Conservation (phyloP, 192 early-diverging fungal genomes). For the Linnemannia exigua region DNA sequence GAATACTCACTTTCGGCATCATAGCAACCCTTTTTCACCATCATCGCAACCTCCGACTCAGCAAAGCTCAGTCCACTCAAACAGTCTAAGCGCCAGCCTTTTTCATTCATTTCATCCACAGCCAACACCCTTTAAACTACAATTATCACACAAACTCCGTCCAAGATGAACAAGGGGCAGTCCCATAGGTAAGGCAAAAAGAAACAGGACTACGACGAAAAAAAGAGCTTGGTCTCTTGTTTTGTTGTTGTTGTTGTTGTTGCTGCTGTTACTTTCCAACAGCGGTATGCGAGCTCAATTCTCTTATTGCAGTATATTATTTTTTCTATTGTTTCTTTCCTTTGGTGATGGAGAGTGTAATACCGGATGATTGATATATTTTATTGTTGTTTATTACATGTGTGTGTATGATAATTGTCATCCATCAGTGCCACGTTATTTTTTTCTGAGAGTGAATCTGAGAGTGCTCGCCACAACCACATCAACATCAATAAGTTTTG, state of each 20-base stretch:
- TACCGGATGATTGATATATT: neutral
- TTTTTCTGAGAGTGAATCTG: neutral
- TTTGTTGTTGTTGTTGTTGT: neutral
- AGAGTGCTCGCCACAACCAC: neutral
- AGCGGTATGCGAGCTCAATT: too few relatives aligned
- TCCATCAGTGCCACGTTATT: slow-evolving; percentile 23
- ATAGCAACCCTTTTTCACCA: neutral
- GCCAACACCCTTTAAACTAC: neutral
- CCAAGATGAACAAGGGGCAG: slow-evolving; percentile 2
- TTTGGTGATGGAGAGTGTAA: neutral
- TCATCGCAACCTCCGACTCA: neutral
- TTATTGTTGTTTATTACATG: neutral
- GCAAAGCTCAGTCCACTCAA: neutral
- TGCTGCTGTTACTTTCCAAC: too few relatives aligned
- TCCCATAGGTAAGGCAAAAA: neutral
- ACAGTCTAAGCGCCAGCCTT: neutral
- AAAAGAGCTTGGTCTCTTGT: neutral
- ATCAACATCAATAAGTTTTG: neutral
- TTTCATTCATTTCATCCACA: neutral
- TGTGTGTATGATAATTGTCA: neutral
- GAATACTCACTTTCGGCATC: neutral
- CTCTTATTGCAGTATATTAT: too few relatives aligned
- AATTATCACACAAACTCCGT: neutral
- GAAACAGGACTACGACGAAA: neutral
- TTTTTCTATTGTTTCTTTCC: too few relatives aligned